Evolutionary conservation across 192 early-diverging fungal species (phyloP).

Genomic region (Funneliformis mosseae): DNA sequence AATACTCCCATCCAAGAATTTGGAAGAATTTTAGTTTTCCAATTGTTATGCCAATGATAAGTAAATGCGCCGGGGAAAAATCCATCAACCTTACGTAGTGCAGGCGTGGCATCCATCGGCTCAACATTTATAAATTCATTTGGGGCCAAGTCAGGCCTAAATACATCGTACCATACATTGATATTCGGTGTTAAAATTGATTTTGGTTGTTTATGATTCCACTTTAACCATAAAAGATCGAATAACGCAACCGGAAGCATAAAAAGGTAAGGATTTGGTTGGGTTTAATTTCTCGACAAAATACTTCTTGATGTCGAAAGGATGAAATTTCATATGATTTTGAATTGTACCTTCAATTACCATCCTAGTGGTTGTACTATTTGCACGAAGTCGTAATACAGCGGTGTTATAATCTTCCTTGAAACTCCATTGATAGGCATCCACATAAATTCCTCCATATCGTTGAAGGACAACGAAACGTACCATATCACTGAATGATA

Average conservation of each 20-base stretch:
- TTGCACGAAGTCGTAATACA: conserved; percentile 32
- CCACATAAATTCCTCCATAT: conserved; percentile 44
- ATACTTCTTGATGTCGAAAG: conserved; percentile 37
- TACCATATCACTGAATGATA: conserved; percentile 41
- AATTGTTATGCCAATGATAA: conserved; percentile 47
- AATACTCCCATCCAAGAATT: conserved; percentile 43
- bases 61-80: conserved; percentile 41
- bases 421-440: conserved; percentile 46
- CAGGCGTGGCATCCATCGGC: background rate
- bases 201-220: conserved; percentile 25
- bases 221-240: conserved; percentile 45
- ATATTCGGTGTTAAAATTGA: background rate
- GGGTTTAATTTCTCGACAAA: background rate
- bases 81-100: conserved; percentile 34
- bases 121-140: background rate
- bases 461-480: conserved; percentile 42
- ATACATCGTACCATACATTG: background rate
- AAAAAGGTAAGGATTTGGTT: conserved; percentile 34
- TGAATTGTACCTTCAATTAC: conserved; percentile 39
- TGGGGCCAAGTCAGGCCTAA: background rate
- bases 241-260: conserved; percentile 41
- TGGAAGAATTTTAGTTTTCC: conserved; percentile 32
- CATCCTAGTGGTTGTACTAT: conserved; percentile 34
- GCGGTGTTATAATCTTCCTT: conserved; percentile 43
- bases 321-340: conserved; percentile 35